Evolutionary conservation across 1,284 basidiomycete genomes (phyloP).

Genomic region (Ganoderma multipileum): DNA sequence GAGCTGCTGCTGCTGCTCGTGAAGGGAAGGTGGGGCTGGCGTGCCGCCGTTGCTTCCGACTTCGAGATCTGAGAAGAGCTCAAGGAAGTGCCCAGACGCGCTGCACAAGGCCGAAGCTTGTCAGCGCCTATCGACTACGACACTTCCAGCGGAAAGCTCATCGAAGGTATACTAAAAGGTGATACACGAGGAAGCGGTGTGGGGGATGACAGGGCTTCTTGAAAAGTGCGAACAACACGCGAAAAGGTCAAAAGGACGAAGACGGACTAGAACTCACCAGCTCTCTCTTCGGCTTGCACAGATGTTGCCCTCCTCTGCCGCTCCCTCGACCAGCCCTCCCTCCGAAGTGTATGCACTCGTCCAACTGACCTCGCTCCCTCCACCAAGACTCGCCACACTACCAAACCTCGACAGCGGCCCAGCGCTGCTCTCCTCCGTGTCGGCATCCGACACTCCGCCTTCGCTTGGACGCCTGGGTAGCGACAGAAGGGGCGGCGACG

Average conservation of each 20-base stretch:
- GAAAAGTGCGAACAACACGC: not conserved
- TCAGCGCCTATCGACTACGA: constrained; percentile 16
- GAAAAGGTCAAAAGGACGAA: not conserved
- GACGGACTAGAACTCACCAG: constrained; percentile 29
- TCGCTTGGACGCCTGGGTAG: constrained; percentile 28
- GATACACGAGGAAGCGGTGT: not conserved
- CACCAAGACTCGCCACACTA: constrained; percentile 36
- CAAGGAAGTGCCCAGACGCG: constrained; percentile 34
- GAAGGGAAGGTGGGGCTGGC: constrained; percentile 22
- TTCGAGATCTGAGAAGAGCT: constrained; percentile 34
- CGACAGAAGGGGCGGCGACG: constrained; percentile 27
- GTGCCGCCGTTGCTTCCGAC: constrained; percentile 31
- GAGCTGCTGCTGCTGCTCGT: constrained; percentile 21
- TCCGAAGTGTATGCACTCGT: constrained; percentile 35
- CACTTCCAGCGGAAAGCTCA: not conserved
- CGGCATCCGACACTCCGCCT: constrained; percentile 30
- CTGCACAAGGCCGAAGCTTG: constrained; percentile 15
- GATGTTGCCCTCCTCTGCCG: constrained; percentile 22
- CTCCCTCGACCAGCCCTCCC: constrained; percentile 19
- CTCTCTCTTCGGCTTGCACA: constrained; percentile 29
- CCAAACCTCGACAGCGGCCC: constrained; percentile 34
- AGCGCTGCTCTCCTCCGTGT: constrained; percentile 33
- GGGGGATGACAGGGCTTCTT: not conserved
- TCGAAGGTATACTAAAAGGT: not conserved
- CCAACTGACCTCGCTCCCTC: constrained; percentile 37